Percentiles rank a stretch among this genome's conserved stretches.
Evolutionary conservation across 2,329 filamentous ascomycete genomes (phyloP).

Genomic region (Neonectria neomacrospora): DNA sequence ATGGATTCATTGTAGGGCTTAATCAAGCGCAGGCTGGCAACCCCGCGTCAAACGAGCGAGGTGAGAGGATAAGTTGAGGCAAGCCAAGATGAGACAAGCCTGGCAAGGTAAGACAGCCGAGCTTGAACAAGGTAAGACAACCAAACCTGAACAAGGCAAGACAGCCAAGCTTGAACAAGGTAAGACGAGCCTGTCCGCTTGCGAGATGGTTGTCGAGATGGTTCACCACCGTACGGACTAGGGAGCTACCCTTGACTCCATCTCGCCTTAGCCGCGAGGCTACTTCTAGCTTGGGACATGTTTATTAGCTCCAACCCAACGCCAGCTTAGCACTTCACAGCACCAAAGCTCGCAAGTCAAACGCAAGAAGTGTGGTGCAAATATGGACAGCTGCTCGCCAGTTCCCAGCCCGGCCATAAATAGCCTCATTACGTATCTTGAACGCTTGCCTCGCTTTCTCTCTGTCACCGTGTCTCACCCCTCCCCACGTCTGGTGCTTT

Average conservation of each 20-base stretch:
- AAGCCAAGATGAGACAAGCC: neutral
- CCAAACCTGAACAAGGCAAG: neutral
- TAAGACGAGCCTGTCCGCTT: neutral
- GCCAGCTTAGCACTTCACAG: constrained; percentile 6
- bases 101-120: neutral
- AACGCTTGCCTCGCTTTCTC: neutral
- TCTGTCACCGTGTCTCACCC: neutral
- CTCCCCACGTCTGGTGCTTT: neutral
- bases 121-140: too few relatives aligned
- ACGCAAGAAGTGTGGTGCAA: neutral
- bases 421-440: constrained; percentile 38
- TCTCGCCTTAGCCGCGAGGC: constrained; percentile 16
- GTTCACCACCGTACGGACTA: neutral
- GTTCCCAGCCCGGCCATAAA: constrained; percentile 10
- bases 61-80: neutral
- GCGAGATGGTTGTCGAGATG: constrained; percentile 16
- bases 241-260: constrained; percentile 15
- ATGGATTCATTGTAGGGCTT: constrained; percentile 8
- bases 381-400: too few relatives aligned
- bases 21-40: neutral
- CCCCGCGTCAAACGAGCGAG: constrained; percentile 16
- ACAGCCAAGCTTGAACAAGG: neutral
- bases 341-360: neutral
- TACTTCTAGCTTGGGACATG: constrained; percentile 19
- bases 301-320: constrained; percentile 25